phyloP scores from a whole-genome alignment of 1,284 basidiomycete genomes.

The Naganishia liquefaciens region DNA sequence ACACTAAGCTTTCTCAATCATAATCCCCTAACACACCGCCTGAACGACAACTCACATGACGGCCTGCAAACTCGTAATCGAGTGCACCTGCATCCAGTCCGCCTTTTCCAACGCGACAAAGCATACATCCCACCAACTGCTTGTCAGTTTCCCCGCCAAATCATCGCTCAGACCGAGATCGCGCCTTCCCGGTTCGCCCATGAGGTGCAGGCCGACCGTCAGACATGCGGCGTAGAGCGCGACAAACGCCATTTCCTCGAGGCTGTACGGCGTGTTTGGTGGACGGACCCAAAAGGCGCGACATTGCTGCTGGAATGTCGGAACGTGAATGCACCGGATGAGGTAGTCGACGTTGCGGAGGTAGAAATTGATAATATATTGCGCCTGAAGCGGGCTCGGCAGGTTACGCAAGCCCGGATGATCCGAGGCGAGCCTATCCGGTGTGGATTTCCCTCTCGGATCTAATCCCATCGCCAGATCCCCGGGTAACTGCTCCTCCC shows the following conservation, averaged over 20 bases:
- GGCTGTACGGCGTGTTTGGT: constrained; percentile 27
- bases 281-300: constrained; percentile 33
- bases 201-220: constrained; percentile 38
- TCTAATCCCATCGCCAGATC: background rate
- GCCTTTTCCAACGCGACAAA: constrained; percentile 37
- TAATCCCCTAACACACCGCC: background rate
- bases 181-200: constrained; percentile 39
- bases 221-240: constrained; percentile 38
- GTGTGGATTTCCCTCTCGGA: background rate
- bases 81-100: constrained; percentile 42
- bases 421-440: constrained; percentile 2
- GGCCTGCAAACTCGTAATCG: constrained; percentile 37
- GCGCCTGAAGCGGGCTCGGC: constrained; percentile 25
- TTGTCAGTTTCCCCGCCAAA: constrained; percentile 36
- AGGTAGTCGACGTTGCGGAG: constrained; percentile 25
- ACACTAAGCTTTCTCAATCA: constrained; percentile 28
- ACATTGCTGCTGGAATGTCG: constrained; percentile 37
- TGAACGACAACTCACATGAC: constrained; percentile 35
- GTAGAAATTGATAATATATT: constrained; percentile 31
- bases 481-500: background rate
- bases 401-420: constrained; percentile 21
- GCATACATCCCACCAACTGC: constrained; percentile 37
- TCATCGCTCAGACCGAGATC: constrained; percentile 42
- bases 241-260: constrained; percentile 36
- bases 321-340: constrained; percentile 37